These are phyloP conservation scores for Citrus sinensis DNA, from an alignment of 345 rosid genomes.

Conservation along the genomic window DVS_A1.0 CM039162.1:18878001-18878500, in stretches of 20 bases:
- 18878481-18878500: too few relatives aligned
- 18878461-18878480: neutral
- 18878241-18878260: slow-evolving; percentile 26
- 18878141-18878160: slow-evolving; percentile 53
- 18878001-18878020: neutral
- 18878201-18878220: slow-evolving; percentile 29
- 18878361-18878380: neutral
- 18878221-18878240: neutral
- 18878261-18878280: slow-evolving; percentile 25
- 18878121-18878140: slow-evolving; percentile 58
- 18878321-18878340: slow-evolving; percentile 3
- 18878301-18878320: neutral
- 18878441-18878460: neutral
- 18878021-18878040: slow-evolving; percentile 42
- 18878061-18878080: slow-evolving; percentile 66
- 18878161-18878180: slow-evolving; percentile 49
- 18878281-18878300: neutral
- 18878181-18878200: slow-evolving; percentile 48
- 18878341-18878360: slow-evolving; percentile 6
- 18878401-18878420: neutral
- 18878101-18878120: slow-evolving; percentile 56
- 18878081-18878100: slow-evolving; percentile 60
- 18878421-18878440: too few relatives aligned
- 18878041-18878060: slow-evolving; percentile 52
- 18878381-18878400: slow-evolving; percentile 5